These are phyloP conservation scores for Tephrocybe rancida DNA, from an alignment of 768 basidiomycete species.

Conservation along the genomic window DNA sequence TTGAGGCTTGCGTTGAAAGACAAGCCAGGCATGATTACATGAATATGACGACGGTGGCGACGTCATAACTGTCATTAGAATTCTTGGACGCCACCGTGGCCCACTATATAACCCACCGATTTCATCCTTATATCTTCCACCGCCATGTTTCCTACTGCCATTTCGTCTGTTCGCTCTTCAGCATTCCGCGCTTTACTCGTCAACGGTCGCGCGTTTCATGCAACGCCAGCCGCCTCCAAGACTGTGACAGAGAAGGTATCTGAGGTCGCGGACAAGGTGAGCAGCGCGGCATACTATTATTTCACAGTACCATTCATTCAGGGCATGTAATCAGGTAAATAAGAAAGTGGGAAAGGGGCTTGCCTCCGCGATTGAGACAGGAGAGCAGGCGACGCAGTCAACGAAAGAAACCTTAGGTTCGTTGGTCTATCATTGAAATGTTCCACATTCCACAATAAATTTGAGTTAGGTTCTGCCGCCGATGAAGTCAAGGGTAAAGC, in stretches of 20 bases:
- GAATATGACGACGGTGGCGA: slow-evolving; percentile 14
- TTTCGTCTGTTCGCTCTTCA: slow-evolving; percentile 9
- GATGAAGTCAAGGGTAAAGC: slow-evolving; percentile 38
- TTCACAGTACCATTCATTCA: background rate
- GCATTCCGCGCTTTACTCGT: background rate
- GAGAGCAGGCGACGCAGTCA: slow-evolving; percentile 40
- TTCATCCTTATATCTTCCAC: background rate
- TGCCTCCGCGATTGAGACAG: slow-evolving; percentile 48
- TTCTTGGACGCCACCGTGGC: slow-evolving; percentile 11
- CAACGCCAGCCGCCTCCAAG: slow-evolving; percentile 34
- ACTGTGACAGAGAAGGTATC: slow-evolving; percentile 46
- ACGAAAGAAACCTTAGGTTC: slow-evolving; percentile 45
- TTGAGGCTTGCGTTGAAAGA: no score
- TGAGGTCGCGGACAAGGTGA: slow-evolving; percentile 45
- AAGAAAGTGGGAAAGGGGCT: slow-evolving; percentile 45
- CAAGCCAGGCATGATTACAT: slow-evolving; percentile 7
- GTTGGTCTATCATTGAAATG: slow-evolving; percentile 7
- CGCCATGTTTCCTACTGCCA: slow-evolving; percentile 16
- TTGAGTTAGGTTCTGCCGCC: slow-evolving; percentile 31
- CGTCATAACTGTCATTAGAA: background rate
- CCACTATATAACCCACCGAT: background rate
- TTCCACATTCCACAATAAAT: background rate
- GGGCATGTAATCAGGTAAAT: slow-evolving; percentile 36
- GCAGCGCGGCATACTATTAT: background rate
- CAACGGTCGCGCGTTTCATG: slow-evolving; percentile 31